Conservation (phyloP, 345 rosid genomes). For the Melaleuca quinquenervia region DNA sequence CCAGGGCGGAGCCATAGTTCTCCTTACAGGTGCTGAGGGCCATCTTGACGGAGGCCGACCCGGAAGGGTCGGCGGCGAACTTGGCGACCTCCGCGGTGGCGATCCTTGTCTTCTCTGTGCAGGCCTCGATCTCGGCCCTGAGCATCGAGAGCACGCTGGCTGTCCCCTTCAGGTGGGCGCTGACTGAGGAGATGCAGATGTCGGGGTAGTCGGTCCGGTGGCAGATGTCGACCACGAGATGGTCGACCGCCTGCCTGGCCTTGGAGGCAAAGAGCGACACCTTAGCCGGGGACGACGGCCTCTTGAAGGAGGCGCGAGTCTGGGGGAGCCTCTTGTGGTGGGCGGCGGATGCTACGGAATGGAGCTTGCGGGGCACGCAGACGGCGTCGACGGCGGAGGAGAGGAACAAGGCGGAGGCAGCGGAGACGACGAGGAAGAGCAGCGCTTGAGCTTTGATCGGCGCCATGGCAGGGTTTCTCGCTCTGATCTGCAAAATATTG, state of each 20-base stretch:
- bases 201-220: not conserved
- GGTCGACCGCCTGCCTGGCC: not conserved
- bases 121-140: not conserved
- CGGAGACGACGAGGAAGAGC: not conserved
- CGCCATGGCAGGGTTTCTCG: not conserved
- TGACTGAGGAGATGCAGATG: not conserved
- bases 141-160: not conserved
- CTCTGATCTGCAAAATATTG: not conserved
- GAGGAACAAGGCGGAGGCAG: not conserved
- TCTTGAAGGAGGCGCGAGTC: not conserved
- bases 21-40: not conserved
- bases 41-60: not conserved
- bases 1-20: constrained; percentile 1
- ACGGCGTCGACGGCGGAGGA: not conserved
- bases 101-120: not conserved
- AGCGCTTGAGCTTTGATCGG: not conserved
- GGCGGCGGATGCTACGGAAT: not conserved
- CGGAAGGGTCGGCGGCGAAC: not conserved
- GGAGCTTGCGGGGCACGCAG: not conserved
- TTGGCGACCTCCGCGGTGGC: not conserved
- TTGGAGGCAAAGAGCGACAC: not conserved
- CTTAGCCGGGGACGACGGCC: not conserved
- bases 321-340: not conserved
- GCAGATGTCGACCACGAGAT: not conserved
- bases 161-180: not conserved